Percentiles rank a stretch among this genome's conserved stretches.
phyloP scores from a whole-genome alignment of 2,329 filamentous ascomycete genomes.

The Alternaria triticina region DNA sequence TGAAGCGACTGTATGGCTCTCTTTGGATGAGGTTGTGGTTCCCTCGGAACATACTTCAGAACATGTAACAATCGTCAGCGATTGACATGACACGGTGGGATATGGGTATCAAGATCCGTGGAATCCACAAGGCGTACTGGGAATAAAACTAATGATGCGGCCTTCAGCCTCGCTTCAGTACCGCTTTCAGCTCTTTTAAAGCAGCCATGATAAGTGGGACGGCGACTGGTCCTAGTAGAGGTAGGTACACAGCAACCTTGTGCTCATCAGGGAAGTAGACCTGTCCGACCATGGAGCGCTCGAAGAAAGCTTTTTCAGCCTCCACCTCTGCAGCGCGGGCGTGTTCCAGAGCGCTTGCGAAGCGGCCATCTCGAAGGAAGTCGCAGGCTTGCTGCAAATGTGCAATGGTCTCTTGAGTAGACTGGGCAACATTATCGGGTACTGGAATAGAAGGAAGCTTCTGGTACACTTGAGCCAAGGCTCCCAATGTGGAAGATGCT shows the following conservation, averaged over 20 bases:
- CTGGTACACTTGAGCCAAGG: slow-evolving; percentile 81
- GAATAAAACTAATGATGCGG: background rate
- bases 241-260: slow-evolving; percentile 95
- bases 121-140: background rate
- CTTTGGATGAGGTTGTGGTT: background rate
- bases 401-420: slow-evolving; percentile 78
- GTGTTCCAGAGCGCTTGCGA: slow-evolving; percentile 73
- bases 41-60: background rate
- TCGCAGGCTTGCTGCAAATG: slow-evolving; percentile 81
- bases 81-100: background rate
- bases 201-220: slow-evolving; percentile 86
- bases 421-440: slow-evolving; percentile 82
- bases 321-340: slow-evolving; percentile 86
- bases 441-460: slow-evolving; percentile 89
- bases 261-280: slow-evolving; percentile 99
- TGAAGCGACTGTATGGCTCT: background rate
- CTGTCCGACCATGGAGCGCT: slow-evolving; percentile 98
- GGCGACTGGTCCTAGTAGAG: slow-evolving; percentile 85
- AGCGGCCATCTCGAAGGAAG: slow-evolving; percentile 66
- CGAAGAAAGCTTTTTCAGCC: slow-evolving; percentile 94
- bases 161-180: slow-evolving; percentile 26
- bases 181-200: slow-evolving; percentile 68
- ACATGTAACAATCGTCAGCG: background rate
- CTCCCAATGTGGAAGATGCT: slow-evolving; percentile 92
- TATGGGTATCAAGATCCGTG: background rate